Percentiles rank a stretch among this genome's conserved stretches.
Evolutionary conservation across 768 basidiomycete genomes (phyloP).

Genomic region (Naganishia kalamii): DNA sequence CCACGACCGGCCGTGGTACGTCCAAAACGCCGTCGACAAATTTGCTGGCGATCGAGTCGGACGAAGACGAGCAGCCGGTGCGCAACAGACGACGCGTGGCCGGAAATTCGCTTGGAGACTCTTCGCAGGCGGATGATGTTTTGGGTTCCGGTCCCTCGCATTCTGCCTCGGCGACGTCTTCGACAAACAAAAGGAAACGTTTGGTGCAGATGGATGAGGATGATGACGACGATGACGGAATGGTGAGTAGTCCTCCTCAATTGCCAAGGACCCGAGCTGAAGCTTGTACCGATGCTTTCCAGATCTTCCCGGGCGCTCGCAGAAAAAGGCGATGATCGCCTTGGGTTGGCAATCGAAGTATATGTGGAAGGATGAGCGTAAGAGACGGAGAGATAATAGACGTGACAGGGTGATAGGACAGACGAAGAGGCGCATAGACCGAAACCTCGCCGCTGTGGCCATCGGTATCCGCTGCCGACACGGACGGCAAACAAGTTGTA

Average conservation of each 20-base stretch:
- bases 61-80: constrained; percentile 6
- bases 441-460: too few species aligned
- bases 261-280: neutral
- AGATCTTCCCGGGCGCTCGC: constrained; percentile 8
- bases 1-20: neutral
- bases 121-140: constrained; percentile 14
- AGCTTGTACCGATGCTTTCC: neutral
- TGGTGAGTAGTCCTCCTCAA: neutral
- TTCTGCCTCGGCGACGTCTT: neutral
- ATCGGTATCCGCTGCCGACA: too few species aligned
- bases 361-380: too few species aligned
- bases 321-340: neutral
- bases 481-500: neutral
- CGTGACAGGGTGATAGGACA: too few species aligned
- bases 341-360: too few species aligned
- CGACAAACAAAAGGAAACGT: constrained; percentile 6
- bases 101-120: neutral
- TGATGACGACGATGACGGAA: neutral
- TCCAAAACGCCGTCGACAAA: neutral
- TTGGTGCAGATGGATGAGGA: constrained; percentile 12
- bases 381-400: too few species aligned
- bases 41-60: neutral
- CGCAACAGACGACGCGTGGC: neutral
- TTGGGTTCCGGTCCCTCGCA: neutral
- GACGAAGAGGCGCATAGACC: too few species aligned